Conservation (phyloP, 768 basidiomycete species). For the Rhodosporidiobolus odoratus region DNA sequence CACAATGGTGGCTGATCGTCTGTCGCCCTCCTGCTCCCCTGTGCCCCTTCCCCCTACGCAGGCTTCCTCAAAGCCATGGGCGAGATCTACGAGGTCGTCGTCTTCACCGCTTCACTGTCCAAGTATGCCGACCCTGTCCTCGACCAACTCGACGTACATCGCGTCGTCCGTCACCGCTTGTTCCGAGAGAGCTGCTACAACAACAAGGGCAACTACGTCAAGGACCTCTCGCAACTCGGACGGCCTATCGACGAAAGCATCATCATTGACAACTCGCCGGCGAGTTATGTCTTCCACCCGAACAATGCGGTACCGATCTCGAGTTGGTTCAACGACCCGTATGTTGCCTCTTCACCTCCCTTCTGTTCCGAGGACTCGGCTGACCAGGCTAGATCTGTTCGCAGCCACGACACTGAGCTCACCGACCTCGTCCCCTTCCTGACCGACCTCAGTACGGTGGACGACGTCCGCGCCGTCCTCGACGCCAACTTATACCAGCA, state of each 20-base stretch:
- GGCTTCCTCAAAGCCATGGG: slow-evolving; percentile 95
- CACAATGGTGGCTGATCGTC: neutral
- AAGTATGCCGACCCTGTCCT: slow-evolving; percentile 99
- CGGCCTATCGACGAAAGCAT: slow-evolving; percentile 89
- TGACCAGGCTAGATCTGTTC: no score
- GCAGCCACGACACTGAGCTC: slow-evolving; percentile 91
- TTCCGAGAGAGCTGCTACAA: slow-evolving; percentile 99
- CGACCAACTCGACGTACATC: slow-evolving; percentile 89
- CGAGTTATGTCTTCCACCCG: slow-evolving; percentile 98
- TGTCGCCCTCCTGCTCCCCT: neutral
- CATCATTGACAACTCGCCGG: slow-evolving; percentile 98
- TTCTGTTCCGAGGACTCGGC: no score
- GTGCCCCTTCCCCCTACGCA: neutral
- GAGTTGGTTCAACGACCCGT: slow-evolving; percentile 82
- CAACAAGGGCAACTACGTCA: slow-evolving; percentile 98
- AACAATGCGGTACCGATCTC: slow-evolving; percentile 99
- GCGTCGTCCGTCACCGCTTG: slow-evolving; percentile 84
- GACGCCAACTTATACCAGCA: slow-evolving; percentile 61
- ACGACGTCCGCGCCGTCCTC: slow-evolving; percentile 85
- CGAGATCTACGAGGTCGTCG: slow-evolving; percentile 93
- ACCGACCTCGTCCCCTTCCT: slow-evolving; percentile 94
- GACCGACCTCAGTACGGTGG: slow-evolving; percentile 72
- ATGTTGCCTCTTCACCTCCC: neutral
- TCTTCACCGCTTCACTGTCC: slow-evolving; percentile 95
- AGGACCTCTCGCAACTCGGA: slow-evolving; percentile 97